phyloP scores from a whole-genome alignment of 768 basidiomycete species.

The Hemileccinum impolitum region DNA sequence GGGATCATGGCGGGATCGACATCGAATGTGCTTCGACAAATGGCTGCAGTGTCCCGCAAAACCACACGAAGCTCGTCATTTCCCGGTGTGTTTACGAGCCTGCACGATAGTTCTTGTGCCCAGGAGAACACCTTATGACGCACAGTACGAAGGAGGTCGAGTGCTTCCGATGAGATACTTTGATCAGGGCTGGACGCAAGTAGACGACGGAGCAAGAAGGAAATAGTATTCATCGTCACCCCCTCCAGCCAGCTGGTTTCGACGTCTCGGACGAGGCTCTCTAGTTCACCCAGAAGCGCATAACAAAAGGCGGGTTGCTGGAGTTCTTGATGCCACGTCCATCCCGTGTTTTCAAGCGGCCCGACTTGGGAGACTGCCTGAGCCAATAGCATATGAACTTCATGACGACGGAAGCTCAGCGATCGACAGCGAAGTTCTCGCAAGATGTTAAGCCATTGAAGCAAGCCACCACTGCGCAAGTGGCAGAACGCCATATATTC shows the following conservation, averaged over 20 bases:
- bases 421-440: slow-evolving; percentile 37
- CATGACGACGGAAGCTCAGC: slow-evolving; percentile 36
- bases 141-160: slow-evolving; percentile 27
- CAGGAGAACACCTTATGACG: slow-evolving; percentile 34
- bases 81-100: slow-evolving; percentile 8
- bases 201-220: slow-evolving; percentile 34
- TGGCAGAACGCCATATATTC: slow-evolving; percentile 42
- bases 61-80: slow-evolving; percentile 3
- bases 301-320: slow-evolving; percentile 27
- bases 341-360: slow-evolving; percentile 11
- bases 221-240: slow-evolving; percentile 30
- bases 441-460: slow-evolving; percentile 52
- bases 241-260: slow-evolving; percentile 40
- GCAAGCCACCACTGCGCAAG: slow-evolving; percentile 39
- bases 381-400: slow-evolving; percentile 39
- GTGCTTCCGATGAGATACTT: slow-evolving; percentile 17
- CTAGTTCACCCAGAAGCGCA: slow-evolving; percentile 34
- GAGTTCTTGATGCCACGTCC: slow-evolving; percentile 41
- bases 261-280: slow-evolving; percentile 31
- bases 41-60: slow-evolving; percentile 17
- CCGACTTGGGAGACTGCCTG: slow-evolving; percentile 24
- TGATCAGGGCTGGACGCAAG: slow-evolving; percentile 21
- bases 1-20: slow-evolving; percentile 1
- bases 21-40: slow-evolving; percentile 31
- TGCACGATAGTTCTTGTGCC: slow-evolving; percentile 31